Evolutionary conservation across 2,329 filamentous ascomycete genomes (phyloP).

Genomic region (Pyrenochaeta sp.): DNA sequence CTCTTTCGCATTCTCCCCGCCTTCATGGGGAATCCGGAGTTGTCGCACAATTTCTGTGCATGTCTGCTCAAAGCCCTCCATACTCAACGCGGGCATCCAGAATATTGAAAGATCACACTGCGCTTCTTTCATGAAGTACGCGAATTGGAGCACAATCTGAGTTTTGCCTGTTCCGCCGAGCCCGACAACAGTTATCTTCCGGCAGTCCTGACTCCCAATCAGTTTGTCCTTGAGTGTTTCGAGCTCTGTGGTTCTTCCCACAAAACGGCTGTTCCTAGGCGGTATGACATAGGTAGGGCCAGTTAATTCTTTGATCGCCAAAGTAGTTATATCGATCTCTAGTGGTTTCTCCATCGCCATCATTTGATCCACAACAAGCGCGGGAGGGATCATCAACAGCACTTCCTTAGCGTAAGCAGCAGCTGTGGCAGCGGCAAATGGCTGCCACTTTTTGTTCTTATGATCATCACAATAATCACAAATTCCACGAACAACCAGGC

Average conservation of each 20-base stretch:
- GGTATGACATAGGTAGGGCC: too few relatives aligned
- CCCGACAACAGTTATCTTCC: slow-evolving; percentile 36
- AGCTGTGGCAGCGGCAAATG: too few relatives aligned
- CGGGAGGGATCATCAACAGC: too few relatives aligned
- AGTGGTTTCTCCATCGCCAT: too few relatives aligned
- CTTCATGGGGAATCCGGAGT: slow-evolving; percentile 18
- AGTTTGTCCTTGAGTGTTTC: slow-evolving; percentile 30
- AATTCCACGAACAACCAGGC: too few relatives aligned
- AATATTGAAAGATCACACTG: slow-evolving; percentile 24
- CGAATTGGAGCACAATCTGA: slow-evolving; percentile 40
- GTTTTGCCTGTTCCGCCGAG: slow-evolving; percentile 45
- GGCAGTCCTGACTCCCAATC: slow-evolving; percentile 25
- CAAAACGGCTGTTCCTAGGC: slow-evolving; percentile 32
- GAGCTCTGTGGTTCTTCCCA: slow-evolving; percentile 33
- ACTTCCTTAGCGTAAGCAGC: too few relatives aligned
- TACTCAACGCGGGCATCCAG: slow-evolving; percentile 29
- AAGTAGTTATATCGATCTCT: too few relatives aligned
- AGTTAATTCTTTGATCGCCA: too few relatives aligned
- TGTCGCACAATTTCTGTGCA: slow-evolving; percentile 13
- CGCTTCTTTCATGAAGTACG: slow-evolving; percentile 28
- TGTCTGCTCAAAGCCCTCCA: slow-evolving; percentile 29
- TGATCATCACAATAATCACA: too few relatives aligned
- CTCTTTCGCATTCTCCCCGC: slow-evolving; percentile 22
- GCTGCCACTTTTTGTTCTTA: too few relatives aligned
- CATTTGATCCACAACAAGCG: too few relatives aligned